A percentile compares a stretch with the other conserved stretches of the same genome.
Evolutionary conservation across 2,329 filamentous ascomycete genomes (phyloP).

Genomic region (Exophiala sideris): DNA sequence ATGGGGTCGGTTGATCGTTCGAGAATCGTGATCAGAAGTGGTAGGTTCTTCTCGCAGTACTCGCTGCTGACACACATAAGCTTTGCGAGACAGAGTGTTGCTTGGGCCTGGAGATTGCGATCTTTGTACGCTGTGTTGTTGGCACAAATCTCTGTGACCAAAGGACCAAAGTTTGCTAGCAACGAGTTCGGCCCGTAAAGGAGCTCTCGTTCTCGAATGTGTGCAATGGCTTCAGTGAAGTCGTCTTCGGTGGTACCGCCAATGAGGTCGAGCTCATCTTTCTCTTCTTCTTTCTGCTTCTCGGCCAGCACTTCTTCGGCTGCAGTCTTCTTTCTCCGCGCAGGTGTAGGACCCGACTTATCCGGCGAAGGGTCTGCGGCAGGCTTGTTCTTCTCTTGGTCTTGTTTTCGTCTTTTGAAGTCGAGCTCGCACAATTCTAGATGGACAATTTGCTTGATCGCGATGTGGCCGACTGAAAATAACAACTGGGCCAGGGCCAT

Average conservation of each 20-base stretch:
- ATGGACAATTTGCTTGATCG: constrained; percentile 98
- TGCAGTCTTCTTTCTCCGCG: constrained; percentile 48
- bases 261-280: constrained; percentile 91
- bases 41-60: constrained; percentile 91
- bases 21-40: constrained; percentile 94
- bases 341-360: constrained; percentile 37
- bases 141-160: constrained; percentile 89
- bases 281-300: constrained; percentile 59
- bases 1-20: constrained; percentile 90
- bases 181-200: constrained; percentile 79
- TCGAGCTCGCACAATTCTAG: constrained; percentile 95
- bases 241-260: constrained; percentile 94
- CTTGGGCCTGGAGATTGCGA: constrained; percentile 84
- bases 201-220: constrained; percentile 80
- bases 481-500: constrained; percentile 82
- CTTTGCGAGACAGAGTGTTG: constrained; percentile 91
- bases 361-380: constrained; percentile 29
- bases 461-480: constrained; percentile 93
- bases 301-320: constrained; percentile 38
- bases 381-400: constrained; percentile 69
- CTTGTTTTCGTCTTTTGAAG: constrained; percentile 93
- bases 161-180: constrained; percentile 82
- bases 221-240: constrained; percentile 80
- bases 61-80: constrained; percentile 97
- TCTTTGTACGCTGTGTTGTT: constrained; percentile 92